Evolutionary conservation across 768 basidiomycete species (phyloP).

Genomic region (Suillus subaureus): DNA sequence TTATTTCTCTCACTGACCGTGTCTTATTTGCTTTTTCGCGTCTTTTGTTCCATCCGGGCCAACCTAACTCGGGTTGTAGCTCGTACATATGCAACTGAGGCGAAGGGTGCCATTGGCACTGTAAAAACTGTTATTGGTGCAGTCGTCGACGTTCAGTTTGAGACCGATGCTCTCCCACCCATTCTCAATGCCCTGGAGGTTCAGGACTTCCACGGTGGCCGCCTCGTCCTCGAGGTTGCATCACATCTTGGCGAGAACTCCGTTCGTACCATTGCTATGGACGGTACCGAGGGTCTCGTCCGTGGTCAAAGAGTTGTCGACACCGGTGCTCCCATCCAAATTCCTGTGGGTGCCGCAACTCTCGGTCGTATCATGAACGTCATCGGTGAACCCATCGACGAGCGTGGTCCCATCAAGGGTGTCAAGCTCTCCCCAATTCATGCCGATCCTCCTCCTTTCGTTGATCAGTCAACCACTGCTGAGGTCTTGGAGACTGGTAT

Average conservation of each 20-base stretch:
- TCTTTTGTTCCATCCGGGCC: background rate
- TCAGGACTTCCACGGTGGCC: slow-evolving; percentile 89
- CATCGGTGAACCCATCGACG: slow-evolving; percentile 99
- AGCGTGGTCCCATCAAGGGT: slow-evolving; percentile 98
- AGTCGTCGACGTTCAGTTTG: slow-evolving; percentile 99
- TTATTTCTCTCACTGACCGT: slow-evolving; percentile 6
- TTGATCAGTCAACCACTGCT: slow-evolving; percentile 98
- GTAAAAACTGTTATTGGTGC: slow-evolving; percentile 99
- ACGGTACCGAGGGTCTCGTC: slow-evolving; percentile 99
- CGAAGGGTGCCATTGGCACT: slow-evolving; percentile 68
- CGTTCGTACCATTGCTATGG: slow-evolving; percentile 99
- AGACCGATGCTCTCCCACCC: slow-evolving; percentile 85
- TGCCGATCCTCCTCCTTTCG: slow-evolving; percentile 95
- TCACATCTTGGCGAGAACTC: slow-evolving; percentile 99
- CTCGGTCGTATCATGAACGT: slow-evolving; percentile 99
- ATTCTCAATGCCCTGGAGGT: slow-evolving; percentile 99
- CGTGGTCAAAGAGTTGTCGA: slow-evolving; percentile 97
- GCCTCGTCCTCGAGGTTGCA: slow-evolving; percentile 98
- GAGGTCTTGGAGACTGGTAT: slow-evolving; percentile 99
- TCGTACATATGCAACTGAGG: slow-evolving; percentile 92
- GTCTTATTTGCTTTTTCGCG: background rate
- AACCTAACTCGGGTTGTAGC: slow-evolving; percentile 38
- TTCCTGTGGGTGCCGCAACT: slow-evolving; percentile 93
- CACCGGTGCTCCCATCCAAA: slow-evolving; percentile 94
- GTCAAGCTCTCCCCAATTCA: slow-evolving; percentile 93